Evolutionary conservation across 2,329 filamentous ascomycete species (phyloP).

Genomic region (Dactylellina leptospora): DNA sequence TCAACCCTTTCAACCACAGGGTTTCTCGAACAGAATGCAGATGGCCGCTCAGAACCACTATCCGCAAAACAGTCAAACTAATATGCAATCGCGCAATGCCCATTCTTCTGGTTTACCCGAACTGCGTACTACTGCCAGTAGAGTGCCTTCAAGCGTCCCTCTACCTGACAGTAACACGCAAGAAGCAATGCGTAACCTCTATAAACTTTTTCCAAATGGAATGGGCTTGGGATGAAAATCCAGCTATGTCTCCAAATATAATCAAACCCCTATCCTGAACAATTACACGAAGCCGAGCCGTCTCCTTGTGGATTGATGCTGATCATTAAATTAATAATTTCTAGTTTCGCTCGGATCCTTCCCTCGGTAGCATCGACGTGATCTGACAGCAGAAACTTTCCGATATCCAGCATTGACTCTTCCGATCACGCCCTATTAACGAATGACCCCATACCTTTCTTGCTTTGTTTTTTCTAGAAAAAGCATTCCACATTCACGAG

Average conservation of each 20-base stretch:
- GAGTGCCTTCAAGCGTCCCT: not conserved
- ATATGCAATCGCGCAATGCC: too few species aligned
- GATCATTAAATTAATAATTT: not conserved
- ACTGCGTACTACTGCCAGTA: not conserved
- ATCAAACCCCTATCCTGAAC: too few species aligned
- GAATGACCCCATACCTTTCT: not conserved
- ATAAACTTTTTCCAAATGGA: conserved; percentile 18
- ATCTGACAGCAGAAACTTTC: conserved; percentile 9
- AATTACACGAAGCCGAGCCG: too few species aligned
- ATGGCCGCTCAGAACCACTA: too few species aligned
- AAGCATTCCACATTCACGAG: conserved; percentile 32
- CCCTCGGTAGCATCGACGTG: conserved; percentile 21
- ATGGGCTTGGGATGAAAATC: too few species aligned
- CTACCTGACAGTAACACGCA: conserved; percentile 16
- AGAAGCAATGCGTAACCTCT: conserved; percentile 21
- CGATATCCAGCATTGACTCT: conserved; percentile 3
- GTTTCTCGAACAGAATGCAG: conserved; percentile 8
- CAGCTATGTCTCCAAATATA: too few species aligned
- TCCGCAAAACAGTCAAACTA: too few species aligned
- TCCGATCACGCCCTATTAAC: not conserved
- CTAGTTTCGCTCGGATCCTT: conserved; percentile 31
- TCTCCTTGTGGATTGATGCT: not conserved
- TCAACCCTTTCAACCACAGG: conserved; percentile 30
- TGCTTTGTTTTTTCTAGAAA: conserved; percentile 14
- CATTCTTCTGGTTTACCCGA: too few species aligned